Evolutionary conservation across 2,329 filamentous ascomycete genomes (phyloP), one percentile per base, ranked within the genome.

Genomic region (Uncinocarpus reesii): DNA sequence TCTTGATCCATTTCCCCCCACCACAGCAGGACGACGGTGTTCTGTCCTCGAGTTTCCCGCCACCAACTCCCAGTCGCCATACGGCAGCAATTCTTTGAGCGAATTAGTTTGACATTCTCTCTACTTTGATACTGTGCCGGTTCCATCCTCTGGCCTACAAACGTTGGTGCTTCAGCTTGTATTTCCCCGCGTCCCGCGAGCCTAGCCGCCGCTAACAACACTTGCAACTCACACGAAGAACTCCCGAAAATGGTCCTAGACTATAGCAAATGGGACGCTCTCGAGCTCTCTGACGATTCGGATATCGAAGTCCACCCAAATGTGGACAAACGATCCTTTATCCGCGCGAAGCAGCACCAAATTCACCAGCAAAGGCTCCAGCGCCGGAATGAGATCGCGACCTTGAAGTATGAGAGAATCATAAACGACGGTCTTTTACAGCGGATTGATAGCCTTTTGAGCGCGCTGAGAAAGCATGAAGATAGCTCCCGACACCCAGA

Each of bases 251-350:
- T 75, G 73, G 71, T 74, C n/a, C 72, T 84, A 53, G 77, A 84
- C 60, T 84, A 77, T 61, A 76, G 73, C 62, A 77, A 77, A 63
- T 77, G 74, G 74, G 74, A 96, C 65, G 83, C 84, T 51, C 79
- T 98, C 62, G 92, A 98, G 80, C 81, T 98, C 63, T 95, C 87
- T 62, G 92, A 98, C 69, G 92, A 98, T 70, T 95, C 88, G 44
- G 92, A 98, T 62, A 83, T 98, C 60, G 92, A 98, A 71, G 92
- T 96, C 44, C 92, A 98, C 68, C 92, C 92, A 52, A 98, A 98
- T 65, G 92, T 98, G 65, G 92, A 98, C 72, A 98, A 98, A 69
- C 80, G 84, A 44, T 96, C 90, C 52, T 98, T 98, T 69, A 98
- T 98, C 66, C 86, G 90, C 56, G 93, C 92, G 56, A 98, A 98